Evolutionary conservation across 2,329 filamentous ascomycete species (phyloP).

Genomic region (Penicillium sp.): DNA sequence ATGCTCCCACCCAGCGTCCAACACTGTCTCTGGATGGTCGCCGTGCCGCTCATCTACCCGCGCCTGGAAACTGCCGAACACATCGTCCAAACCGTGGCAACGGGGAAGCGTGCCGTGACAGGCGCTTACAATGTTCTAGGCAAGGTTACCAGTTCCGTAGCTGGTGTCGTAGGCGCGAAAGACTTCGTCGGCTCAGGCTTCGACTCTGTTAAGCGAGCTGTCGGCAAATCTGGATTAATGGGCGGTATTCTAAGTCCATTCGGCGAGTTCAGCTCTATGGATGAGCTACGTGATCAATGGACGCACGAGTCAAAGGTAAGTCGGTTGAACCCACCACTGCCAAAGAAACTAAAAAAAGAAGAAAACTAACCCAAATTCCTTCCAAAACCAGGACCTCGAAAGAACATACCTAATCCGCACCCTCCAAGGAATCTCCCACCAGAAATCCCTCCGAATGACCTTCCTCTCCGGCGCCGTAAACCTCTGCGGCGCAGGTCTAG

Average conservation of each 20-base stretch:
- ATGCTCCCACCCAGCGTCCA: slow-evolving; percentile 87
- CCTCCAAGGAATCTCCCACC: slow-evolving; percentile 88
- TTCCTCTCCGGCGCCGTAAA: slow-evolving; percentile 91
- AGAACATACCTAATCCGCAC: slow-evolving; percentile 95
- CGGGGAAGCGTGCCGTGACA: slow-evolving; percentile 94
- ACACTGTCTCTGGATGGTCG: slow-evolving; percentile 94
- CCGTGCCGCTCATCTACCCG: slow-evolving; percentile 86
- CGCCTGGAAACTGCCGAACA: slow-evolving; percentile 88
- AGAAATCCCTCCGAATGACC: slow-evolving; percentile 94
- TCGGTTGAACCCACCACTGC: too few relatives aligned
- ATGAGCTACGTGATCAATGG: slow-evolving; percentile 95
- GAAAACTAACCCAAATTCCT: too few relatives aligned
- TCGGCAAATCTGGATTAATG: slow-evolving; percentile 94
- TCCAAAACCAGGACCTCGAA: slow-evolving; percentile 74
- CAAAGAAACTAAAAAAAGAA: too few relatives aligned
- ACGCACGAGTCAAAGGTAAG: slow-evolving; percentile 92
- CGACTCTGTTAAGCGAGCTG: slow-evolving; percentile 89
- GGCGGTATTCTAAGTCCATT: slow-evolving; percentile 93
- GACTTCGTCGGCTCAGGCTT: slow-evolving; percentile 90
- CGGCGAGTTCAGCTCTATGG: slow-evolving; percentile 88
- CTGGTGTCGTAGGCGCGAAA: slow-evolving; percentile 91
- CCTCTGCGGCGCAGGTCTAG: slow-evolving; percentile 82
- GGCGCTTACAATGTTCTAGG: slow-evolving; percentile 94
- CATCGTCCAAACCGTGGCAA: slow-evolving; percentile 83
- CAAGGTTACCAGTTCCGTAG: slow-evolving; percentile 90